Evolutionary conservation across 345 rosid genomes (phyloP).

Genomic region (Pugionium dolabratum): DNA sequence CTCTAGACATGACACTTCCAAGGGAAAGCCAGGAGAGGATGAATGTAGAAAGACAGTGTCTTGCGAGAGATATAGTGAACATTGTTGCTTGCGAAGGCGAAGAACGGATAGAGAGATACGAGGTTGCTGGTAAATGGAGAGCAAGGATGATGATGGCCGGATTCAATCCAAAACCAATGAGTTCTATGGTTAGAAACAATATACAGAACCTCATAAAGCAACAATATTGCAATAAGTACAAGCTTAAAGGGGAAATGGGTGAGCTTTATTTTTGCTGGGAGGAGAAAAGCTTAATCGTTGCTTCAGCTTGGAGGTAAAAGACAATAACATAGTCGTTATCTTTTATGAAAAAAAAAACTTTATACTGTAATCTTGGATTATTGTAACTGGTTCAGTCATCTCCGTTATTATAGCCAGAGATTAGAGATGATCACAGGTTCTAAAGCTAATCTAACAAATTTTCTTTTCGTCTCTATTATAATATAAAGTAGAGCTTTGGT

Average conservation of each 20-base stretch:
- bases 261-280: conserved; percentile 89
- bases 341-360: conserved; percentile 1
- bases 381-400: conserved; percentile 7
- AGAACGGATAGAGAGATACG: conserved; percentile 89
- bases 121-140: conserved; percentile 93
- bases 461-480: not conserved
- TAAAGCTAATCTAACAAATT: conserved; percentile 38
- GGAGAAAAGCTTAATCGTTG: conserved; percentile 78
- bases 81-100: conserved; percentile 95
- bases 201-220: conserved; percentile 54
- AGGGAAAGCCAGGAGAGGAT: conserved; percentile 95
- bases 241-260: conserved; percentile 61
- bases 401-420: no score
- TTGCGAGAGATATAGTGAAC: conserved; percentile 93
- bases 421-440: not conserved
- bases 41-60: conserved; percentile 93
- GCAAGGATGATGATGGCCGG: conserved; percentile 97
- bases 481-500: conserved; percentile 1
- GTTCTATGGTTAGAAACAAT: conserved; percentile 49
- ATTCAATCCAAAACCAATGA: conserved; percentile 65
- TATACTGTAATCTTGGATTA: conserved; percentile 24
- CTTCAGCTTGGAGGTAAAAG: conserved; percentile 81
- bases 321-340: not conserved
- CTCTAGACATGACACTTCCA: conserved; percentile 85
- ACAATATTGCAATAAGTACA: conserved; percentile 66